Evolutionary conservation across 768 basidiomycete species (phyloP).

Genomic region (Hirschioporus abietinus): DNA sequence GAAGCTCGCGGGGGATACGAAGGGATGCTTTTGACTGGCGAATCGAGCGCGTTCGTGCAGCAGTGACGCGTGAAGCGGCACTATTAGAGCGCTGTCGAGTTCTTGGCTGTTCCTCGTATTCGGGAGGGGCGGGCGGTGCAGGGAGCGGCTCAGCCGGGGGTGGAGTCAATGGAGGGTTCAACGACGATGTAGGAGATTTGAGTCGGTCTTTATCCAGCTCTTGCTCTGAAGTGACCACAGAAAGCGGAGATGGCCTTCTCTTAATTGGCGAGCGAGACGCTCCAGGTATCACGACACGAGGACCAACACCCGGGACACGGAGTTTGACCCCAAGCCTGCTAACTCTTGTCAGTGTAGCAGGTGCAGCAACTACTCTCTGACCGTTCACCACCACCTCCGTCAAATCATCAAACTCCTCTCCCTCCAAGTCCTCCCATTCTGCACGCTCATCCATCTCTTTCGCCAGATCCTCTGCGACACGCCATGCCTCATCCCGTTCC

Average conservation of each 20-base stretch:
- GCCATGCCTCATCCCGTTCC: slow-evolving; percentile 79
- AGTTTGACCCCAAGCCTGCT: neutral
- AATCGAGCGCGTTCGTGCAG: slow-evolving; percentile 60
- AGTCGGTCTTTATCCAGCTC: neutral
- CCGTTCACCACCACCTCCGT: slow-evolving; percentile 32
- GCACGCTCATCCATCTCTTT: slow-evolving; percentile 65
- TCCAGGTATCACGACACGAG: neutral
- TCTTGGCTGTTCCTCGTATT: neutral
- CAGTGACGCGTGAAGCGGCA: slow-evolving; percentile 36
- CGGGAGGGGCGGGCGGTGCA: neutral
- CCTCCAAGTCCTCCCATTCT: slow-evolving; percentile 16
- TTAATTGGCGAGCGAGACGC: neutral
- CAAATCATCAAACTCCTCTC: slow-evolving; percentile 22
- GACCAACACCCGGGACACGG: neutral
- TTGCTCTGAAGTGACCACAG: neutral
- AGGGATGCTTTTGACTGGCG: slow-evolving; percentile 64
- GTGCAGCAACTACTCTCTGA: slow-evolving; percentile 31
- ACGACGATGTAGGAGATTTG: neutral
- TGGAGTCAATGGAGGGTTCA: neutral
- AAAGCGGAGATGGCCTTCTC: neutral
- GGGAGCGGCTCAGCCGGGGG: neutral
- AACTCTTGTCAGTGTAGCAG: slow-evolving; percentile 24
- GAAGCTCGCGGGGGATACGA: slow-evolving; percentile 38
- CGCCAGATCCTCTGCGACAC: slow-evolving; percentile 68
- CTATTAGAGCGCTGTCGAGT: neutral